Evolutionary conservation across 2,329 filamentous ascomycete species (phyloP).

Genomic region (Trichoderma sp.): DNA sequence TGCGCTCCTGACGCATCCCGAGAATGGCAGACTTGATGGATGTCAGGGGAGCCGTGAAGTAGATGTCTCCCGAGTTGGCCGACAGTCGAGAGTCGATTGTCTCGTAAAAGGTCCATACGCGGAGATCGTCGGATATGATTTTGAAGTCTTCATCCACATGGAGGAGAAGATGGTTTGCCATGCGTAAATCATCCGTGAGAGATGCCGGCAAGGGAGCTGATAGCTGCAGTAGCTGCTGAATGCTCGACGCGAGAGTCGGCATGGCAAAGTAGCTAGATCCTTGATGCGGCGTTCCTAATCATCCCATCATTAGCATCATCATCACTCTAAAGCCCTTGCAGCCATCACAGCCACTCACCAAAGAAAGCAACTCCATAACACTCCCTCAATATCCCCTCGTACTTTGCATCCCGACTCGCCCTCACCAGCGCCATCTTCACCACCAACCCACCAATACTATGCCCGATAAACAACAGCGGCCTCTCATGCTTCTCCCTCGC

Average conservation of each 20-base stretch:
- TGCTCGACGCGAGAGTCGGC: slow-evolving; percentile 57
- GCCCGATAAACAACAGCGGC: slow-evolving; percentile 63
- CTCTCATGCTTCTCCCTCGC: slow-evolving; percentile 44
- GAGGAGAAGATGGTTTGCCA: slow-evolving; percentile 55
- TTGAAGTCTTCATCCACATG: slow-evolving; percentile 59
- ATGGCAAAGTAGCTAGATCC: slow-evolving; percentile 67
- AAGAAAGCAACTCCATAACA: slow-evolving; percentile 66
- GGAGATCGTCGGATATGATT: slow-evolving; percentile 60
- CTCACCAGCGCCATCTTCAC: slow-evolving; percentile 60
- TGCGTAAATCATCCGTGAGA: slow-evolving; percentile 54
- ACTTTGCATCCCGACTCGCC: slow-evolving; percentile 45
- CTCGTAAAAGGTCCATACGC: slow-evolving; percentile 66
- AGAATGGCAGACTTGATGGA: slow-evolving; percentile 60
- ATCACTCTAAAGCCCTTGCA: slow-evolving; percentile 27
- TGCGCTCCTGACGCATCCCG: slow-evolving; percentile 55
- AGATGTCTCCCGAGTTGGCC: slow-evolving; percentile 51
- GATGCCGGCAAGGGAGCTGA: slow-evolving; percentile 54
- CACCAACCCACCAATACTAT: slow-evolving; percentile 64
- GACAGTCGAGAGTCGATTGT: slow-evolving; percentile 63
- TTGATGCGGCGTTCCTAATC: slow-evolving; percentile 60
- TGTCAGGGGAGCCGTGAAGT: slow-evolving; percentile 62
- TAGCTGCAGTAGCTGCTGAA: slow-evolving; percentile 56
- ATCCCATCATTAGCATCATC: neutral
- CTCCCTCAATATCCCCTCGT: slow-evolving; percentile 54
- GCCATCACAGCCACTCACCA: slow-evolving; percentile 44